Percentiles rank a stretch among this genome's conserved stretches.
These are phyloP conservation scores for Pigoraptor vietnamica DNA, from an alignment of 78 protist species.

Conservation along the genomic window DNA sequence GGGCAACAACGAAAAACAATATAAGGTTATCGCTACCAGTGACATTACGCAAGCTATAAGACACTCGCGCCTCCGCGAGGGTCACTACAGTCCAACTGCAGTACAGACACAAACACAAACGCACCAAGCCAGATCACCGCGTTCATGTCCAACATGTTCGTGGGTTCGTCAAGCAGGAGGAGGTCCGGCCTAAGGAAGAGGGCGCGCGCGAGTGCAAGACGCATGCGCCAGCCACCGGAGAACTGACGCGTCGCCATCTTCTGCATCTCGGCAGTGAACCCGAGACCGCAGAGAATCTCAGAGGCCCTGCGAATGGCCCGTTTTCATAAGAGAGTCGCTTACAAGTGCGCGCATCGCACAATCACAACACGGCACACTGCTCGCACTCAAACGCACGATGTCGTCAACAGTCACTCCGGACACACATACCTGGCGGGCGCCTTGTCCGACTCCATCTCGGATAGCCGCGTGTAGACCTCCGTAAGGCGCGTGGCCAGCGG, in stretches of 20 bases:
- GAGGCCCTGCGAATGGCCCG: conserved; percentile 47
- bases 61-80: background rate
- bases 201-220: conserved; percentile 92
- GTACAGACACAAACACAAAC: too few species aligned
- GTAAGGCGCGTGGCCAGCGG: background rate
- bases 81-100: background rate
- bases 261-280: conserved; percentile 69
- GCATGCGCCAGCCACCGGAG: conserved; percentile 91
- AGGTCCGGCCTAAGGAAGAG: conserved; percentile 70
- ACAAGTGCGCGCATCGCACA: background rate
- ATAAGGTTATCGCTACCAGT: background rate
- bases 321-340: background rate
- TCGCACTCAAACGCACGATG: too few species aligned
- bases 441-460: background rate
- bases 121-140: conserved; percentile 87
- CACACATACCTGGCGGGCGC: background rate
- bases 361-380: background rate
- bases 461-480: background rate
- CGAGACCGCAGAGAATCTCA: conserved; percentile 63
- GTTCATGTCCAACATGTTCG: conserved; percentile 83
- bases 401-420: too few species aligned
- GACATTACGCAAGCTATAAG: background rate
- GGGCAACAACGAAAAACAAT: too few species aligned
- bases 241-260: conserved; percentile 55
- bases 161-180: conserved; percentile 81